Evolutionary conservation across 805 yeast species (phyloP).

Genomic region (Nakazawaea wyomingensis): DNA sequence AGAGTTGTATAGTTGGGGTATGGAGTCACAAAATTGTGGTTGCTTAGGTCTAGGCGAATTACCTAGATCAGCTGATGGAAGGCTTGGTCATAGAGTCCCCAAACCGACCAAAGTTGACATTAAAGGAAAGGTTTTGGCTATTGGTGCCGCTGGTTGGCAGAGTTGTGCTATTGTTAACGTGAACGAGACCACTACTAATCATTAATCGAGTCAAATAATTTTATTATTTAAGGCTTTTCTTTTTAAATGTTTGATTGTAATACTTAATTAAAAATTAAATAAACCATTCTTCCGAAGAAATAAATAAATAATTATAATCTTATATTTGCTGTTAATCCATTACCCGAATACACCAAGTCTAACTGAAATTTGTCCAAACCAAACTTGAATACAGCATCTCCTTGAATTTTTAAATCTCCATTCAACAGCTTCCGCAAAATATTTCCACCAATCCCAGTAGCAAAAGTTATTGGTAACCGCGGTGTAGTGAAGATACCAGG

Average conservation of each 20-base stretch:
- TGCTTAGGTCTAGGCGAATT: constrained; percentile 59
- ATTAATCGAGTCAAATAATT: no score
- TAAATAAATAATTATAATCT: constrained; percentile 16
- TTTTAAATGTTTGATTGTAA: no score
- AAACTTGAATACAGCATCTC: constrained; percentile 37
- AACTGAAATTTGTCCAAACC: constrained; percentile 34
- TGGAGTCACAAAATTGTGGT: constrained; percentile 58
- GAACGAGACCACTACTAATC: no score
- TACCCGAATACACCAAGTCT: constrained; percentile 41
- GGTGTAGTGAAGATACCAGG: constrained; percentile 51
- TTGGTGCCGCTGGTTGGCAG: constrained; percentile 81
- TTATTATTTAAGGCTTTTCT: no score
- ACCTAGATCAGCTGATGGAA: constrained; percentile 14
- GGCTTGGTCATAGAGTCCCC: constrained; percentile 25
- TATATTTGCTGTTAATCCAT: constrained; percentile 37
- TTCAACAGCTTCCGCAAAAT: constrained; percentile 45
- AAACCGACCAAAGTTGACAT: constrained; percentile 38
- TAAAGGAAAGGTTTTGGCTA: constrained; percentile 43
- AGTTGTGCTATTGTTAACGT: constrained; percentile 53
- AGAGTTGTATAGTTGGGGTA: constrained; percentile 59
- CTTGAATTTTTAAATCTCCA: constrained; percentile 44
- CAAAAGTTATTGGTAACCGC: constrained; percentile 42
- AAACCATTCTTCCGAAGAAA: no score
- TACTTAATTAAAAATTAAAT: no score
- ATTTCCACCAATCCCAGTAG: constrained; percentile 42